Conservation (phyloP, 768 basidiomycete species). For the Neoboletus brunneissimus region DNA sequence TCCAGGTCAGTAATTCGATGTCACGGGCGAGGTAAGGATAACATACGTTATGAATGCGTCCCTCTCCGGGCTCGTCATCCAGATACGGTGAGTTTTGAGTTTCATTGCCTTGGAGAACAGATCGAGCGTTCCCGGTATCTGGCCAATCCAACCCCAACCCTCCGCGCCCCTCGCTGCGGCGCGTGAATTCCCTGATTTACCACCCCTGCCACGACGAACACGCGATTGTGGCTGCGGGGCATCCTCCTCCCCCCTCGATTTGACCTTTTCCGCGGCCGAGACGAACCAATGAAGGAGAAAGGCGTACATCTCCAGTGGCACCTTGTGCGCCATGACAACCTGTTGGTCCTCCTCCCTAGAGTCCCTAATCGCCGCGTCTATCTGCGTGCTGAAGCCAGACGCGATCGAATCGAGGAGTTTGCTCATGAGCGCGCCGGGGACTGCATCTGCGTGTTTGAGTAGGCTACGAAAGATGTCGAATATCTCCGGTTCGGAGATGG, state of each 20-base stretch:
- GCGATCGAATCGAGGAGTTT: slow-evolving; percentile 86
- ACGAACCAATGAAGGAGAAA: slow-evolving; percentile 95
- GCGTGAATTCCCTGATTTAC: slow-evolving; percentile 43
- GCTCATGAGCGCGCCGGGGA: slow-evolving; percentile 66
- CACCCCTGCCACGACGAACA: slow-evolving; percentile 57
- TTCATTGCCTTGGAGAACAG: slow-evolving; percentile 71
- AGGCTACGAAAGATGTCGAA: slow-evolving; percentile 84
- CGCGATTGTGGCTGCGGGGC: slow-evolving; percentile 46
- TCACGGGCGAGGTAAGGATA: neutral
- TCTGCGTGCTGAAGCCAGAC: slow-evolving; percentile 69
- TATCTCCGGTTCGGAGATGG: slow-evolving; percentile 60
- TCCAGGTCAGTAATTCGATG: neutral
- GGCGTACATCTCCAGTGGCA: slow-evolving; percentile 84
- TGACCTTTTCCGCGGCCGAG: slow-evolving; percentile 73
- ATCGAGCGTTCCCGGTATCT: no score
- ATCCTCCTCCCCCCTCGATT: slow-evolving; percentile 47
- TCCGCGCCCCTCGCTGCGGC: slow-evolving; percentile 45
- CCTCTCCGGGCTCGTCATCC: slow-evolving; percentile 83
- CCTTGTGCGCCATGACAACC: slow-evolving; percentile 58
- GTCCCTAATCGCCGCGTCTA: slow-evolving; percentile 70
- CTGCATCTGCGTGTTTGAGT: slow-evolving; percentile 66
- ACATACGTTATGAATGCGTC: slow-evolving; percentile 76
- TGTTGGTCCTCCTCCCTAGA: slow-evolving; percentile 68
- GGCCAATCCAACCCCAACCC: no score
- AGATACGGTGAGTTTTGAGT: slow-evolving; percentile 74